These are phyloP conservation scores for Talaromyces sp. DNA, from an alignment of 2,329 filamentous ascomycete species.

Conservation along the genomic window DNA sequence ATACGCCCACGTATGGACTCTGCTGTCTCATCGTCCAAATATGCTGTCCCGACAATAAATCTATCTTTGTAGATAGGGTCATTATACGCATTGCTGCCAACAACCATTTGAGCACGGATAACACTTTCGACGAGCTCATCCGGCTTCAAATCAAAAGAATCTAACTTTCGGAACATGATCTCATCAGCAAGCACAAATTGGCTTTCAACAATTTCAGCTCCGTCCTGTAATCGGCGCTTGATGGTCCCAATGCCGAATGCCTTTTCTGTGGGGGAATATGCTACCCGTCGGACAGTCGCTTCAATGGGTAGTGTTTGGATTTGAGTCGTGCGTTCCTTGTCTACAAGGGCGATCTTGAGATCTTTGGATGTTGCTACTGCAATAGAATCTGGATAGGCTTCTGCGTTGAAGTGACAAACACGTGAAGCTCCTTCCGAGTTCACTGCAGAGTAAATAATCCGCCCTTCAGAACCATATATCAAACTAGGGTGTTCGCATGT, in stretches of 20 bases:
- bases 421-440: slow-evolving; percentile 80
- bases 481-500: slow-evolving; percentile 91
- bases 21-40: slow-evolving; percentile 57
- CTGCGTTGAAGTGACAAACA: slow-evolving; percentile 75
- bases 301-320: slow-evolving; percentile 72
- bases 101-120: slow-evolving; percentile 67
- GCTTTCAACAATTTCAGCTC: slow-evolving; percentile 70
- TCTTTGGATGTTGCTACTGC: slow-evolving; percentile 72
- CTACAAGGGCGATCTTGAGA: slow-evolving; percentile 73
- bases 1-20: slow-evolving; percentile 68
- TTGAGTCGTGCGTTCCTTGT: slow-evolving; percentile 80
- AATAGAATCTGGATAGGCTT: slow-evolving; percentile 74
- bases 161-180: slow-evolving; percentile 74
- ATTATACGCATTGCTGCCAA: slow-evolving; percentile 51
- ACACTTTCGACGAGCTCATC: slow-evolving; percentile 81
- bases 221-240: slow-evolving; percentile 62
- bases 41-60: slow-evolving; percentile 88
- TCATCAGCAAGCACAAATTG: slow-evolving; percentile 90
- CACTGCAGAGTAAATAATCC: slow-evolving; percentile 88
- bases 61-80: slow-evolving; percentile 56
- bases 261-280: slow-evolving; percentile 73
- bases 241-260: slow-evolving; percentile 86
- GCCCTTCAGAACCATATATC: slow-evolving; percentile 82
- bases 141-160: slow-evolving; percentile 59
- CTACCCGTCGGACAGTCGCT: slow-evolving; percentile 79